A percentile compares a stretch with the other conserved stretches of the same genome.
Conservation (phyloP, 495 filamentous ascomycete genomes). For the Cladorrhinum samala region DNA sequence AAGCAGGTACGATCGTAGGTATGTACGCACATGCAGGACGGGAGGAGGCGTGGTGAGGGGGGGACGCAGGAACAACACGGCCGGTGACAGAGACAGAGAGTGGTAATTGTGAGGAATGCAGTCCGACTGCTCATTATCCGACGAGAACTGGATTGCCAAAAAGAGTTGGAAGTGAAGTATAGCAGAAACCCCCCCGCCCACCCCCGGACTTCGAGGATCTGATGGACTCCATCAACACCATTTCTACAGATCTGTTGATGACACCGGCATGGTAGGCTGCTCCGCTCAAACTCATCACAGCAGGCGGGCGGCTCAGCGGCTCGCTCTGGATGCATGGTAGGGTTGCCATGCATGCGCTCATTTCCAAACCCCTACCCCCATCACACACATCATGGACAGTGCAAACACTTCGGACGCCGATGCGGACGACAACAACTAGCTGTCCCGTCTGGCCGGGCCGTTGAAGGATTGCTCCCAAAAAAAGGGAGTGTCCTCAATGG, state of each 20-base stretch:
- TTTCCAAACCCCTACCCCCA: not conserved
- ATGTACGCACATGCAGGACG: not conserved
- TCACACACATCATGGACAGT: not conserved
- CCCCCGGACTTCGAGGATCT: no score
- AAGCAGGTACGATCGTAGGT: not conserved
- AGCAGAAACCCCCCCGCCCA: no score
- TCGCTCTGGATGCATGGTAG: not conserved
- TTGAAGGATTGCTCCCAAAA: not conserved
- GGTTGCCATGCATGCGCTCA: constrained; percentile 6
- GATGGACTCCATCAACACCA: no score
- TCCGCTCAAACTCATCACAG: not conserved
- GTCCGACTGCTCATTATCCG: no score
- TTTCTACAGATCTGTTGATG: no score
- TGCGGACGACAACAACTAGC: not conserved
- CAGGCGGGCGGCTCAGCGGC: not conserved
- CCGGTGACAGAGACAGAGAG: no score
- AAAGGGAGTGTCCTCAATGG: not conserved
- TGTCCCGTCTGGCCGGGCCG: not conserved
- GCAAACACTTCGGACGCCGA: not conserved
- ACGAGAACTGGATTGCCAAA: no score
- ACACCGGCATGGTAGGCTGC: not conserved
- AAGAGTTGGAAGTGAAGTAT: no score
- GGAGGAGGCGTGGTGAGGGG: not conserved
- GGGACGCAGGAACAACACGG: no score
- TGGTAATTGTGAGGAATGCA: no score